Evolutionary conservation across 257 asterid species (phyloP).

Genomic region (Jasminum sambac): DNA sequence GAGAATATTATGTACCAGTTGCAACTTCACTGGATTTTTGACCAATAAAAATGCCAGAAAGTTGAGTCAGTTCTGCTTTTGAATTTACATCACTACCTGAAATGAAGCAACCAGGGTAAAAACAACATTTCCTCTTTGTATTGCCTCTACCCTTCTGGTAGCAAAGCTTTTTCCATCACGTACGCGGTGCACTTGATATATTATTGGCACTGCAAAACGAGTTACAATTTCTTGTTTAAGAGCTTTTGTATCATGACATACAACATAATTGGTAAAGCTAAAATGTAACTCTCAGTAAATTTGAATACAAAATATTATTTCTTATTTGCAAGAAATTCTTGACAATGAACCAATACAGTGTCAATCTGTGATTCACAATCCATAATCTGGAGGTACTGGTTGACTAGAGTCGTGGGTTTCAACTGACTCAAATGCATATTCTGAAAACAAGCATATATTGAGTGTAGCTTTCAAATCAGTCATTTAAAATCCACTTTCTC

Average conservation of each 20-base stretch:
- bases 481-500: neutral
- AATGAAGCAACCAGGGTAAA: conserved; percentile 83
- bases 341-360: neutral
- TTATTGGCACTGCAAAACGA: conserved; percentile 76
- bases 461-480: conserved; percentile 1
- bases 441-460: neutral
- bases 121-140: conserved; percentile 82
- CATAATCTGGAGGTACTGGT: neutral
- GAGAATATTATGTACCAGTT: conserved; percentile 7
- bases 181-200: conserved; percentile 84
- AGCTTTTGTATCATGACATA: neutral
- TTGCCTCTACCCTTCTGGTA: conserved; percentile 93
- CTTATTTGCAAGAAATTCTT: conserved; percentile 11
- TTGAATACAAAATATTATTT: neutral
- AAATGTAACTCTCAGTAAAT: conserved; percentile 11
- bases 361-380: conserved; percentile 9
- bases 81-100: conserved; percentile 59
- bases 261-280: conserved; percentile 6
- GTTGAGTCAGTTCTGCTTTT: conserved; percentile 9
- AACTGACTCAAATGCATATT: conserved; percentile 5
- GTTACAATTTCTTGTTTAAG: conserved; percentile 14
- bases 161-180: conserved; percentile 99
- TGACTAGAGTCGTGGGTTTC: neutral
- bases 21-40: neutral
- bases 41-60: conserved; percentile 18